Evolutionary conservation across 2,329 filamentous ascomycete species (phyloP), one percentile per base, ranked within the genome.

Genomic region (Corynespora cassiicola): DNA sequence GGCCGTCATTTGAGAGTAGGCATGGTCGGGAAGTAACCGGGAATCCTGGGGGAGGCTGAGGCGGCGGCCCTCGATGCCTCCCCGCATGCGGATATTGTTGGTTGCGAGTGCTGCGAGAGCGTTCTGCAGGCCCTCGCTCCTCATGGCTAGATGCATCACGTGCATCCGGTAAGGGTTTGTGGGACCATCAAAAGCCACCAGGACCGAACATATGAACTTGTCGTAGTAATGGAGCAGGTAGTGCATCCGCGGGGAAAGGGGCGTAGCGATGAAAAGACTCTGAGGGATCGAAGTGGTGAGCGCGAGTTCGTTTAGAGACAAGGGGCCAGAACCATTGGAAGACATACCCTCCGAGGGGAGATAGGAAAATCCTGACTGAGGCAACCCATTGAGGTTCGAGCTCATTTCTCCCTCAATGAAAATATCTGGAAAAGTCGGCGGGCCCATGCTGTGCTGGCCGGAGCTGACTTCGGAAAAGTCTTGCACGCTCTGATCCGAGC

Each of bases 191-290:
- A 96, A 90, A 52, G 90, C 88, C 33, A 96, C 90, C 69, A 96
- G 88, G 42, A 90, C 89, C 5, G 89, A 88, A 52, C 90, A 94
- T 73, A 97, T 91, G 61, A 89, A 88, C 67, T 90, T 90, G 62
- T 91, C 86, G 70, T 95, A 96, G 70, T 96, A 96, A 64, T 95
- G 87, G 75, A 96, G 86, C 62, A 96, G 86, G 69, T 87, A 95
- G 51, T 87, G 86, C 74, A 95, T 86, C 61, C 90, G 87, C 42
- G 86, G 82, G 45, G 88, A 84, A 56, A 88, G 73, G 54, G 76
- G 74, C 69, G 62, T 75, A 75, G 74, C 78, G 78, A 56, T 70
- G 73, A 57, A 70, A 74, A 60, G 73, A 70, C 51, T 73, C 68
- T 63, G 64, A 61, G 58, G 65, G 58, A 70, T 62, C 56, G 67